Evolutionary conservation across 495 filamentous ascomycete genomes (phyloP), one percentile per base, ranked within the genome.

Genomic region (Penicillium cosmopolitanum): DNA sequence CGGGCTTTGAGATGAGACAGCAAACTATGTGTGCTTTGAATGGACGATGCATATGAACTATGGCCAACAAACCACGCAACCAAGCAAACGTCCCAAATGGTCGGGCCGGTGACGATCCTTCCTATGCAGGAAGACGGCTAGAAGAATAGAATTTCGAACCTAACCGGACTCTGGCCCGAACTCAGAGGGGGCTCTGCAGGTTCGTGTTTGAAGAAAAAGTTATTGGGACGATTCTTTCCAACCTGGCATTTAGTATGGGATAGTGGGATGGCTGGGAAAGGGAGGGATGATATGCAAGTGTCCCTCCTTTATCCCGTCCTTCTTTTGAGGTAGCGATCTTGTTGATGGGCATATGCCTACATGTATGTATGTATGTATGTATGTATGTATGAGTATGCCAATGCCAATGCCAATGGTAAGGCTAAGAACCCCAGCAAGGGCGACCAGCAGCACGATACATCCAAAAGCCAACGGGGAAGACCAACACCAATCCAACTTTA

Each of bases 401-500:
- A 8, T 31, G 28, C 28, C 28, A 31, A 31, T 31, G 28, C 28
- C 28, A 31, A 31, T 31, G 28, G 28, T 0, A 31, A 9, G 28
- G 28, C 28, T 8, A 31, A 31, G 28, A 31, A 31, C 5, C 8
- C 28, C 46, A 23, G 23, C 19, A 48, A 48, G 19, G 19, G 19
- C 4, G 13, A 28, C 18, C 9, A 28, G 21, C 46, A 48, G 46
- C 46, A 48, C 19, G 46, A 48, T 19, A 48, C 46, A 19, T 48
- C 46, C 9, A 54, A 43, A 40, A 42, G 33, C 28, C 21, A 48
- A 47, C 9, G 28, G 33, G 18, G 23, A 43, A 23, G 25, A 11
- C 12, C n/a, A 55, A 33, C 40, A 54, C 50, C 43, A 52, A 53
- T 19, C 42, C 62, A 64, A 58, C 62, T 28, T 64, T 55, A 61